Percentiles rank a stretch among this genome's conserved stretches.
These are phyloP conservation scores for Phytophthora pisi DNA, from an alignment of 352 stramenopile genomes.

Conservation along the genomic window DNA sequence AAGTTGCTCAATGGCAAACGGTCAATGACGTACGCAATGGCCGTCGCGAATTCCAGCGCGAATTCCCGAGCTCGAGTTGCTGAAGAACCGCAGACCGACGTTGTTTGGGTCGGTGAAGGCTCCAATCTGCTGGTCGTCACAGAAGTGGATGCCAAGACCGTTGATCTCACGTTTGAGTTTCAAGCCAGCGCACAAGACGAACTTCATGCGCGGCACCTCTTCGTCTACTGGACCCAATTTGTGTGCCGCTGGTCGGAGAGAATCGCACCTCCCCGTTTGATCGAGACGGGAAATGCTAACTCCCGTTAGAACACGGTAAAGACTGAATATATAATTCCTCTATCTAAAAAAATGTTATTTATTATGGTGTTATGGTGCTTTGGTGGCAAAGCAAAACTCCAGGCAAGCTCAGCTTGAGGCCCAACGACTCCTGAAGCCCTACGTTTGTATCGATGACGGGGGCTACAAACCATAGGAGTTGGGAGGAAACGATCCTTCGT, in stretches of 20 bases:
- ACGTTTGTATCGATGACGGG: too few species aligned
- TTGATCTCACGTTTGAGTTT: neutral
- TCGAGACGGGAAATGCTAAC: neutral
- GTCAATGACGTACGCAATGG: constrained; percentile 15
- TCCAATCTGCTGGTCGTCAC: neutral
- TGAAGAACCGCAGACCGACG: constrained; percentile 6
- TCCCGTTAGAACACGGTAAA: too few species aligned
- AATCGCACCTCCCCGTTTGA: neutral
- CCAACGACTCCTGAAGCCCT: too few species aligned
- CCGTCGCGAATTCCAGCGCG: constrained; percentile 24
- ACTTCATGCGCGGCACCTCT: neutral
- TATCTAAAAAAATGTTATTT: too few species aligned
- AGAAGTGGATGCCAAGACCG: neutral
- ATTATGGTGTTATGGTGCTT: too few species aligned
- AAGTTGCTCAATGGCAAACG: constrained; percentile 7
- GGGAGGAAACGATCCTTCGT: too few species aligned
- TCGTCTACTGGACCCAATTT: neutral
- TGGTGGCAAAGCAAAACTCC: too few species aligned
- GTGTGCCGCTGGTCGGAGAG: neutral
- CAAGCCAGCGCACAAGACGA: neutral
- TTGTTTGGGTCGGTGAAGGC: constrained; percentile 30
- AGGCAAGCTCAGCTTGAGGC: too few species aligned
- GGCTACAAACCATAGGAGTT: too few species aligned
- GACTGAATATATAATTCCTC: too few species aligned
- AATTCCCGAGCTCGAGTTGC: constrained; percentile 27